A percentile compares a stretch with the other conserved stretches of the same genome.
Conservation (phyloP, 164 flowering plant genomes). For the Litsea cubeba region DNA sequence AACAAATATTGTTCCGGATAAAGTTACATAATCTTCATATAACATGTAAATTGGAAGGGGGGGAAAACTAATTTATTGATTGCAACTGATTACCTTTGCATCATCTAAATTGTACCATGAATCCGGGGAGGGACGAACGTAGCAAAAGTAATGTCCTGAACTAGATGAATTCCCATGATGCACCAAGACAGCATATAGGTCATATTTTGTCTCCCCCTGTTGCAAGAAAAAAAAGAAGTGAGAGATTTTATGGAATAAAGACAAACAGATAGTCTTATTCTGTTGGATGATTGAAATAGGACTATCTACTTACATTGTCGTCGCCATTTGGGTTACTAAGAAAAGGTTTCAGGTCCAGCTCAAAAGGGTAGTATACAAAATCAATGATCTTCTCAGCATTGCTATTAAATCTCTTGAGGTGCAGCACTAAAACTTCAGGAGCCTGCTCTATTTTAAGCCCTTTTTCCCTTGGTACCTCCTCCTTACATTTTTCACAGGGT, state of each 20-base stretch:
- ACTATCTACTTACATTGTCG: conserved; percentile 37
- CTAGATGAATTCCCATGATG: conserved; percentile 50
- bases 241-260: background rate
- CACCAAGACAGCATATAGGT: conserved; percentile 78
- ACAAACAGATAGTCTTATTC: background rate
- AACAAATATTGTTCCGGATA: background rate
- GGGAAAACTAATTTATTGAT: too few relatives aligned
- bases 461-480: conserved; percentile 62
- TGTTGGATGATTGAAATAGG: background rate
- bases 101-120: conserved; percentile 81
- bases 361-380: conserved; percentile 62
- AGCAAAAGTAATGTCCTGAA: conserved; percentile 82
- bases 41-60: background rate
- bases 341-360: conserved; percentile 66
- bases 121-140: conserved; percentile 56
- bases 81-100: conserved; percentile 43
- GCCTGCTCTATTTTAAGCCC: conserved; percentile 59
- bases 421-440: conserved; percentile 69
- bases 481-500: conserved; percentile 65
- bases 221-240: background rate
- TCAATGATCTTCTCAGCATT: conserved; percentile 75
- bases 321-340: conserved; percentile 23
- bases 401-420: conserved; percentile 85
- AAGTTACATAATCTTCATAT: background rate
- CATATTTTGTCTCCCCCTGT: conserved; percentile 57